phyloP scores from a whole-genome alignment of 2,329 filamentous ascomycete species.

The Trichoderma afroharzianum region DNA sequence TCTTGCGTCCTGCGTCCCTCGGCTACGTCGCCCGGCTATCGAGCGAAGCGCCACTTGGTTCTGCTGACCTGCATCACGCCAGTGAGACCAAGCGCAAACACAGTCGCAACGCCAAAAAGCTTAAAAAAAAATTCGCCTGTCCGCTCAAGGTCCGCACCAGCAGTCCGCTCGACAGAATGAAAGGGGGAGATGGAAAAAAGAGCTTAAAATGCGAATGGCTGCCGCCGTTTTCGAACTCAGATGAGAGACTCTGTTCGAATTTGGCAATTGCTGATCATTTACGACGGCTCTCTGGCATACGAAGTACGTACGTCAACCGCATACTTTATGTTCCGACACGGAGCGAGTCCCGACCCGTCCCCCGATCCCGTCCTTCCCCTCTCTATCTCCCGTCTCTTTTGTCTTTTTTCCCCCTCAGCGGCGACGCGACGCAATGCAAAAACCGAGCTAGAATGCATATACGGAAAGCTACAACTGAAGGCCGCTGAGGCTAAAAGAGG shows the following conservation, averaged over 20 bases:
- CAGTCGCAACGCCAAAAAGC: not conserved
- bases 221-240: not conserved
- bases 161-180: not conserved
- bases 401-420: not conserved
- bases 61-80: conserved; percentile 7
- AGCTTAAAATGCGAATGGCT: not conserved
- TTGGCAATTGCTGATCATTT: not conserved
- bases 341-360: not conserved
- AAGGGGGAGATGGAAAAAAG: not conserved
- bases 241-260: not conserved
- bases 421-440: not conserved
- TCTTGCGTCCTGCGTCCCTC: not conserved
- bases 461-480: not conserved
- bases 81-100: not conserved
- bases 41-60: not conserved
- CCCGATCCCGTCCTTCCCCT: not conserved
- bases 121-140: not conserved
- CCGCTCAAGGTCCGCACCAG: not conserved
- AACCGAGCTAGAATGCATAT: not conserved
- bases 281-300: not conserved
- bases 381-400: not conserved
- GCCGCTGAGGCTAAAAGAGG: not conserved
- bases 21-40: not conserved
- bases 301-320: not conserved
- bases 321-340: not conserved